Base-by-base conservation (phyloP, 1,284 basidiomycete genomes). In the Sphagnurus paluster region DNA sequence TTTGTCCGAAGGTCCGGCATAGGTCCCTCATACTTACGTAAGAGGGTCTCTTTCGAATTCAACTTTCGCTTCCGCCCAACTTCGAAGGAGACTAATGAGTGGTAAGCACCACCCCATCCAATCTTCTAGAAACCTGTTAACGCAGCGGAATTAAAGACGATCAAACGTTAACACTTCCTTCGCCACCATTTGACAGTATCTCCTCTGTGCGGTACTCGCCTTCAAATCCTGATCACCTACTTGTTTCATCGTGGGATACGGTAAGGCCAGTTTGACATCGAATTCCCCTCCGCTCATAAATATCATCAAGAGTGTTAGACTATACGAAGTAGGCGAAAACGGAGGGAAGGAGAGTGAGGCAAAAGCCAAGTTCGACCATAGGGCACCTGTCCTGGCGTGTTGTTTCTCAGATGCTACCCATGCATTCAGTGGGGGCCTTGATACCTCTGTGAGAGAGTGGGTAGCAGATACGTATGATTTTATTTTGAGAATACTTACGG, bases 161-260 rank as follows among this genome's bases (percentile, higher is more conserved):
- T 3, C 56, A 56, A 36, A 51, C 44, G 17, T 39, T 50, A 39
- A 49, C 54, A 1, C 68, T 89, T n/a, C 72, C 77, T 2, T 81
- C 84, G 5, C 83, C 90, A 0, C 92, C 92, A 0, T 83, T 89
- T 56, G 93, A 97, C 68, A 88, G 87, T 56, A 80, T 96, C 48
- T 89, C 91, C 2, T 74, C 82, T 39, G 70, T 96, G 17, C 75
- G 78, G 29, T 97, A 88, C 68, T 91, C 92, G n/a, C 87, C 91
- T 0, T 79, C 75, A 13, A 76, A 87, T 59, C 83, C 90, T 4
- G 76, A 87, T 50, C 82, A 87, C 19, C 70, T 97, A 1, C 69
- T 95, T 2, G 86, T 87, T 14, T 82, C 89, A 8, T 87, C 88
- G 48, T 96, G 93, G 93, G 93, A 96, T 67, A 82, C 89, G 39